A percentile compares a stretch with the other conserved stretches of the same genome.
These are phyloP conservation scores for Populus alba DNA, from an alignment of 345 rosid species.

Conservation along the genomic window DNA sequence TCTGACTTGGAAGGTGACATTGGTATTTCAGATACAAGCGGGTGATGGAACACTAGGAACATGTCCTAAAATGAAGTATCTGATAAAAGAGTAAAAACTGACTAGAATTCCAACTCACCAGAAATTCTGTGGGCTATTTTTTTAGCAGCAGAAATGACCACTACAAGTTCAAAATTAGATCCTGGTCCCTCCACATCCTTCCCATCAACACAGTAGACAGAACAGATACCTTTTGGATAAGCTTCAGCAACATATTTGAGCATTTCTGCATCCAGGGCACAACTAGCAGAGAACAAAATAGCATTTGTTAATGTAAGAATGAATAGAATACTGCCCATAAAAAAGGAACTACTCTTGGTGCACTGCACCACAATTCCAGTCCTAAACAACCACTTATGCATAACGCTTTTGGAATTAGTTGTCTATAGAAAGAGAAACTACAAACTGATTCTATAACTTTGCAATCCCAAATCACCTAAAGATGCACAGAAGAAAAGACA, in stretches of 20 bases:
- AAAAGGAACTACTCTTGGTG: not conserved
- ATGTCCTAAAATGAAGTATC: not conserved
- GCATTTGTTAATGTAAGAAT: not conserved
- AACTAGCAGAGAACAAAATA: slow-evolving; percentile 44
- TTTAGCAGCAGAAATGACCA: slow-evolving; percentile 78
- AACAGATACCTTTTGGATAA: slow-evolving; percentile 85
- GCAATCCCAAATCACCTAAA: not conserved
- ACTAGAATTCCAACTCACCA: slow-evolving; percentile 53
- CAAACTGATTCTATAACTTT: not conserved
- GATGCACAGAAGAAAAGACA: not conserved
- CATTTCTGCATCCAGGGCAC: slow-evolving; percentile 79
- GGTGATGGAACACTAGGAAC: not conserved
- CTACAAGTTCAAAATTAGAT: slow-evolving; percentile 79
- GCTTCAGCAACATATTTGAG: slow-evolving; percentile 80
- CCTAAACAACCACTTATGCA: not conserved
- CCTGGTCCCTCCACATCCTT: slow-evolving; percentile 85
- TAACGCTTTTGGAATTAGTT: not conserved
- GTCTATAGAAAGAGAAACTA: not conserved
- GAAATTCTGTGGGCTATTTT: slow-evolving; percentile 91
- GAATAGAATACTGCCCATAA: not conserved
- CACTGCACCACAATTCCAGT: not conserved
- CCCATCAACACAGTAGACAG: slow-evolving; percentile 72
- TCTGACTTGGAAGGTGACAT: not conserved
- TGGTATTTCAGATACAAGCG: not conserved
- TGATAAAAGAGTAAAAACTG: not conserved